Conservation (phyloP, 345 rosid genomes). For the Salix dunnii region DNA sequence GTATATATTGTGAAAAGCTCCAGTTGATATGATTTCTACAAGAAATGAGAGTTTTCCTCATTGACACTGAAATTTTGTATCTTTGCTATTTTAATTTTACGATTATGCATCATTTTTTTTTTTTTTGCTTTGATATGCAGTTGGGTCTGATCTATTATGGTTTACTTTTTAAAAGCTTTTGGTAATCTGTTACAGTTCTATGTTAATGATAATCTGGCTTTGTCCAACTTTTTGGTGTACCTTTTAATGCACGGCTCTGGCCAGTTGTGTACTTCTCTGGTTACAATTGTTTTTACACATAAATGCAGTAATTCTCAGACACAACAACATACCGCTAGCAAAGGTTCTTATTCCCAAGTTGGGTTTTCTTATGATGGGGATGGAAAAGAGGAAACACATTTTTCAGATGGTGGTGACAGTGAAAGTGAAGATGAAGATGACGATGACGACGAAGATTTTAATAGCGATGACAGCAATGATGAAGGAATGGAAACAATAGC, state of each 20-base stretch:
- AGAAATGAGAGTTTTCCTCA: neutral
- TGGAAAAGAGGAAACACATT: constrained; percentile 51
- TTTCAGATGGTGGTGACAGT: constrained; percentile 55
- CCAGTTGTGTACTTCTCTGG: neutral
- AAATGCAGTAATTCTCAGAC: constrained; percentile 48
- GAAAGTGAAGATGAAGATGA: constrained; percentile 77
- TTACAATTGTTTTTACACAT: neutral
- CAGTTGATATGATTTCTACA: neutral
- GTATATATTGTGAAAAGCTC: neutral
- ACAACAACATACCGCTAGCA: constrained; percentile 57
- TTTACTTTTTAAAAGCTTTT: neutral
- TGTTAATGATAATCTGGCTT: neutral
- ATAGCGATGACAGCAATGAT: constrained; percentile 89
- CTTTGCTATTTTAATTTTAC: neutral
- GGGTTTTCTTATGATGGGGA: constrained; percentile 82
- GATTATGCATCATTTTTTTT: neutral
- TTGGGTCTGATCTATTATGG: neutral
- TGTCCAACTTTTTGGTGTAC: neutral
- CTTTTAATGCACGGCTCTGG: neutral
- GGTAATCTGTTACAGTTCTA: neutral
- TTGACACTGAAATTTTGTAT: neutral
- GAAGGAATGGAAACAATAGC: constrained; percentile 91
- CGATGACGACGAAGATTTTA: constrained; percentile 81
- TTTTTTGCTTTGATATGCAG: neutral
- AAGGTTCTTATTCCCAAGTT: constrained; percentile 89